A percentile compares a stretch with the other conserved stretches of the same genome.
phyloP scores from a whole-genome alignment of 2,329 filamentous ascomycete species.

The Aurifilum marmelostoma region DNA sequence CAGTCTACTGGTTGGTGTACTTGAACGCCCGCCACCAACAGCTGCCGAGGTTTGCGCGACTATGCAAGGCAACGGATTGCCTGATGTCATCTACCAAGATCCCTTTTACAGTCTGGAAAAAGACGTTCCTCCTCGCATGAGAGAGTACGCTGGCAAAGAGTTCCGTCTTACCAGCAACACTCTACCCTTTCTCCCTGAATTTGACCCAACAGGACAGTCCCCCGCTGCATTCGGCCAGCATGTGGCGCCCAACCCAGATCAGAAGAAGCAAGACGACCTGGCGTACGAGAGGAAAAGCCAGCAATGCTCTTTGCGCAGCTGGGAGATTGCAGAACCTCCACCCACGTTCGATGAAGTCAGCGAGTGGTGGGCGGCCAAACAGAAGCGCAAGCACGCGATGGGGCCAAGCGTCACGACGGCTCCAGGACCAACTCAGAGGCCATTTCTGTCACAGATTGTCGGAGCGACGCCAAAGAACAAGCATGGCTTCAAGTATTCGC shows the following conservation, averaged over 20 bases:
- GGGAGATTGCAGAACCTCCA: conserved; percentile 75
- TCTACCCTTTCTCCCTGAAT: conserved; percentile 77
- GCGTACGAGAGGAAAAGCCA: conserved; percentile 55
- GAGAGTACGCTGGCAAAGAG: conserved; percentile 87
- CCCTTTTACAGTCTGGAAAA: conserved; percentile 82
- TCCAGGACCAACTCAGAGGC: conserved; percentile 35
- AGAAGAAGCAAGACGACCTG: conserved; percentile 50
- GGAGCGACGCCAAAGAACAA: conserved; percentile 82
- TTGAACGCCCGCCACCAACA: conserved; percentile 41
- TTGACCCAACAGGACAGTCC: conserved; percentile 66
- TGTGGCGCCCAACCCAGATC: conserved; percentile 51
- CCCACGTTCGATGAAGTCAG: conserved; percentile 72
- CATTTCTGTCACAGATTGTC: conserved; percentile 79
- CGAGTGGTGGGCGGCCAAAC: conserved; percentile 62
- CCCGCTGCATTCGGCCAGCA: conserved; percentile 60
- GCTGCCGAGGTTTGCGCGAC: conserved; percentile 54
- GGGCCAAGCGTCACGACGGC: conserved; percentile 26
- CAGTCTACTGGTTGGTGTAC: conserved; percentile 35
- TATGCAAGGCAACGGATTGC: conserved; percentile 60
- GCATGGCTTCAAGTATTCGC: conserved; percentile 84
- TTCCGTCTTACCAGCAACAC: conserved; percentile 78
- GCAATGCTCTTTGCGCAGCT: conserved; percentile 66
- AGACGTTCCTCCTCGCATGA: conserved; percentile 75
- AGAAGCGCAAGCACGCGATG: conserved; percentile 31
- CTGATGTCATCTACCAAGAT: conserved; percentile 78